A percentile compares a stretch with the other conserved stretches of the same genome.
Conservation (phyloP, 176 grass and related monocot genomes). For the Otatea glauca region DNA sequence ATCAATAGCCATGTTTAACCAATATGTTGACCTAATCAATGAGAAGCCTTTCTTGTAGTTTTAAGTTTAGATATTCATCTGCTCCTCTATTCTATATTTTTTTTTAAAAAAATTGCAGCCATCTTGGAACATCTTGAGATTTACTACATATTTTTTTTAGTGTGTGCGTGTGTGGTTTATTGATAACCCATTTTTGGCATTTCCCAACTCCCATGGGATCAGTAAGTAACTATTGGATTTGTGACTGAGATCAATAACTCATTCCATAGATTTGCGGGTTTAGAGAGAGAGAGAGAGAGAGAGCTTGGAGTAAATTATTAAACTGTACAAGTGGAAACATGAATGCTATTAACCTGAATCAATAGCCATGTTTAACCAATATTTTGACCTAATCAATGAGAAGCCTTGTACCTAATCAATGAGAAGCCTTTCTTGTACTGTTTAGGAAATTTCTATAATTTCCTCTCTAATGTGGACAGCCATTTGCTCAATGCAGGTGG, state of each 20-base stretch:
- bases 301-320: too few relatives aligned
- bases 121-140: not conserved
- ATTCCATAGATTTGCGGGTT: not conserved
- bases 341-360: not conserved
- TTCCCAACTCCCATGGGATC: not conserved
- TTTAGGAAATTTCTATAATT: slow-evolving; percentile 6
- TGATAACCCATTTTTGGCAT: not conserved
- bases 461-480: slow-evolving; percentile 11
- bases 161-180: not conserved
- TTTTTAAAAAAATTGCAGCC: not conserved
- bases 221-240: not conserved
- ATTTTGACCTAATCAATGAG: not conserved
- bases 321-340: not conserved
- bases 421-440: not conserved
- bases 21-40: not conserved
- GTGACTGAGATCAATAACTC: not conserved
- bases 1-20: not conserved
- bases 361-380: not conserved
- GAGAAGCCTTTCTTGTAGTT: too few relatives aligned
- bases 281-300: not conserved
- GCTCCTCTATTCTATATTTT: not conserved
- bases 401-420: not conserved
- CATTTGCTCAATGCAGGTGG: slow-evolving; percentile 68
- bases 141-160: not conserved
- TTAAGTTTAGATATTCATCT: not conserved